Conservation (phyloP, 2,329 filamentous ascomycete species). For the Cyanodermella asteris region DNA sequence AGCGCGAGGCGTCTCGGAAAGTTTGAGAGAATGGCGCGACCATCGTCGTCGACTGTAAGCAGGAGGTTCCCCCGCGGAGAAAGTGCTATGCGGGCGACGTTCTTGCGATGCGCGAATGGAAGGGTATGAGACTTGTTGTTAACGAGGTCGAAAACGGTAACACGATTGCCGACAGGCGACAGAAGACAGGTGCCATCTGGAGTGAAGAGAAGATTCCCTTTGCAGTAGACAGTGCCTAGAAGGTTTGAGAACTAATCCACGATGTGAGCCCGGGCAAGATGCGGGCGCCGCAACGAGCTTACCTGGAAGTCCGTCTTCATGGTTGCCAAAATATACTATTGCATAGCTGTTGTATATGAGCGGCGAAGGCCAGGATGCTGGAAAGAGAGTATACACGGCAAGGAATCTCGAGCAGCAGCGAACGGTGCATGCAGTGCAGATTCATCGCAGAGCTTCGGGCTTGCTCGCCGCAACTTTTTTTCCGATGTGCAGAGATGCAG, state of each 20-base stretch:
- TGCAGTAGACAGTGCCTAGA: slow-evolving; percentile 92
- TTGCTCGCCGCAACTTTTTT: too few relatives aligned
- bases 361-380: too few relatives aligned
- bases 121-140: slow-evolving; percentile 77
- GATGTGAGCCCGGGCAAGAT: slow-evolving; percentile 10
- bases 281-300: slow-evolving; percentile 10
- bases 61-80: slow-evolving; percentile 81
- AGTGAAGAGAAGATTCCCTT: slow-evolving; percentile 91
- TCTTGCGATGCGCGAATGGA: slow-evolving; percentile 70
- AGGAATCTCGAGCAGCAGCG: too few relatives aligned
- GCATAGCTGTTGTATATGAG: too few relatives aligned
- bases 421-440: too few relatives aligned
- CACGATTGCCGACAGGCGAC: slow-evolving; percentile 87
- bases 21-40: slow-evolving; percentile 80
- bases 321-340: too few relatives aligned
- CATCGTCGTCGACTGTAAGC: slow-evolving; percentile 83
- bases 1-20: slow-evolving; percentile 66
- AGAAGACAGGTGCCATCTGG: slow-evolving; percentile 89
- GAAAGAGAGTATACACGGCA: too few relatives aligned
- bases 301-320: slow-evolving; percentile 99
- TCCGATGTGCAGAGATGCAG: too few relatives aligned
- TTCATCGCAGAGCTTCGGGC: too few relatives aligned
- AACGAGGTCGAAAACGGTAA: slow-evolving; percentile 65
- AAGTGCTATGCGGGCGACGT: slow-evolving; percentile 72
- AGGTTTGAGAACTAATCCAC: slow-evolving; percentile 82